Evolutionary conservation across 176 grass and related monocot species (phyloP).

Genomic region (Cenchrus americanus): DNA sequence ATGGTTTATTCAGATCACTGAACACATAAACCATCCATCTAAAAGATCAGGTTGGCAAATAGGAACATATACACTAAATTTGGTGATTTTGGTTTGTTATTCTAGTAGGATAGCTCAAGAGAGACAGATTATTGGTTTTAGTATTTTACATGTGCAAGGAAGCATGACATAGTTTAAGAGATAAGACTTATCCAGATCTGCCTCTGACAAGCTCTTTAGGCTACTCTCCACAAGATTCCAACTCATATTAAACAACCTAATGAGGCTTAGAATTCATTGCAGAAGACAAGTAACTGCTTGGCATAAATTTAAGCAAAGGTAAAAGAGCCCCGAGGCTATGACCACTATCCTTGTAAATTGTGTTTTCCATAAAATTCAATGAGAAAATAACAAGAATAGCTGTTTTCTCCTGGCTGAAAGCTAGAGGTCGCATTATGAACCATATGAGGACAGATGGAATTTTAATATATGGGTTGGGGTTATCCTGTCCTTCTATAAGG

Average conservation of each 20-base stretch:
- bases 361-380: slow-evolving; percentile 17
- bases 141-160: slow-evolving; percentile 10
- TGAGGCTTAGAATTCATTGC: not conserved
- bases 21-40: no score
- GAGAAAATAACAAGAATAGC: not conserved
- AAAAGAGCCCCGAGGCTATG: not conserved
- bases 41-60: no score
- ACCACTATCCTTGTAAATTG: not conserved
- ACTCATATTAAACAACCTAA: slow-evolving; percentile 6
- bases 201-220: slow-evolving; percentile 12
- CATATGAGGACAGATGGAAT: not conserved
- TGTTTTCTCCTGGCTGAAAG: slow-evolving; percentile 15
- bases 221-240: slow-evolving; percentile 11
- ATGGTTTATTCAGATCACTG: no score
- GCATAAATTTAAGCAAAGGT: slow-evolving; percentile 30
- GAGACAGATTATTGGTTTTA: not conserved
- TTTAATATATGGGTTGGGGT: not conserved
- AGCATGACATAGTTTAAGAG: not conserved
- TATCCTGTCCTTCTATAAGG: slow-evolving; percentile 24
- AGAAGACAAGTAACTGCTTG: not conserved
- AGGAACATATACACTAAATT: not conserved
- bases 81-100: slow-evolving; percentile 15
- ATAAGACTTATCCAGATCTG: not conserved
- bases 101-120: slow-evolving; percentile 8
- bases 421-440: not conserved